phyloP scores from a whole-genome alignment of 805 yeast species.

The Maudiozyma turicensis region DNA sequence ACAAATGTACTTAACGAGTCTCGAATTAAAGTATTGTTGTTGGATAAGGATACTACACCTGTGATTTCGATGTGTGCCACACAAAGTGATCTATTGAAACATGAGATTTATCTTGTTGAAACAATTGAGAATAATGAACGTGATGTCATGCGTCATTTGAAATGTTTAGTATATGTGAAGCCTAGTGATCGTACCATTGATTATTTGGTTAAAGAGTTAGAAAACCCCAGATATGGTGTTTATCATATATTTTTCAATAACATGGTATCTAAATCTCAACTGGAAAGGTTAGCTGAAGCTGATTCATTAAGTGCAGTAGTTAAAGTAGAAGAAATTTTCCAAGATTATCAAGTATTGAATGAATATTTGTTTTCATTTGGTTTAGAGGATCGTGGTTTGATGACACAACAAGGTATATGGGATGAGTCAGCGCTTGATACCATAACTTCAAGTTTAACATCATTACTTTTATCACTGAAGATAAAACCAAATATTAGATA shows the following conservation, averaged over 20 bases:
- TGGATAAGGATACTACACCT: constrained; percentile 73
- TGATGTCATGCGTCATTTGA: constrained; percentile 67
- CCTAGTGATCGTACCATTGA: constrained; percentile 61
- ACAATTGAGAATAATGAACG: constrained; percentile 50
- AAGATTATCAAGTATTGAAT: constrained; percentile 71
- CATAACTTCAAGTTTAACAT: constrained; percentile 16
- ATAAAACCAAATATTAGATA: constrained; percentile 65
- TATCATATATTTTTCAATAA: constrained; percentile 78
- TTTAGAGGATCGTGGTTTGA: constrained; percentile 14
- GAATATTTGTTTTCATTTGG: constrained; percentile 51
- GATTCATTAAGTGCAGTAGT: constrained; percentile 78
- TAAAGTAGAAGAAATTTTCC: constrained; percentile 73
- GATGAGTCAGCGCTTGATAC: constrained; percentile 19
- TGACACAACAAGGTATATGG: constrained; percentile 24
- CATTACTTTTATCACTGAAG: constrained; percentile 50
- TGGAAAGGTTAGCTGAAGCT: constrained; percentile 82
- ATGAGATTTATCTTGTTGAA: constrained; percentile 80
- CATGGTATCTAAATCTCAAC: constrained; percentile 58
- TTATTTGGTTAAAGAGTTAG: constrained; percentile 53
- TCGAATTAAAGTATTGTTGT: constrained; percentile 60
- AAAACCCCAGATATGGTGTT: constrained; percentile 66
- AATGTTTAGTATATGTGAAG: constrained; percentile 68
- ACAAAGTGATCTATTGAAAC: constrained; percentile 71
- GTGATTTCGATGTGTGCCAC: constrained; percentile 83
- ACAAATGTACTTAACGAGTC: constrained; percentile 18